phyloP scores from a whole-genome alignment of 2,329 filamentous ascomycete genomes.

The Endoconidiophora laricicola region DNA sequence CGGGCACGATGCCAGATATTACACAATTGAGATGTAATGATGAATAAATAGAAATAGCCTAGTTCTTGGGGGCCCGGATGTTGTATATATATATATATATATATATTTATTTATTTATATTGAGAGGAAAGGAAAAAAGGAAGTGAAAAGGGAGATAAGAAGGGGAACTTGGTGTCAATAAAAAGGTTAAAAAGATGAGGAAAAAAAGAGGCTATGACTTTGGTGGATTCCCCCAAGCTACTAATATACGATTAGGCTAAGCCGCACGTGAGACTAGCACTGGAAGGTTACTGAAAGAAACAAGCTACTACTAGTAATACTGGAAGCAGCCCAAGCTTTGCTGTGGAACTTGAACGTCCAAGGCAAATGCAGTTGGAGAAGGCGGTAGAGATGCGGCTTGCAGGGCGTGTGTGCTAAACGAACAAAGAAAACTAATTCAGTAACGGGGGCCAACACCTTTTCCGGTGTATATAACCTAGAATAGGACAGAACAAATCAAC shows the following conservation, averaged over 20 bases:
- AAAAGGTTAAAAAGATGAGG: not conserved
- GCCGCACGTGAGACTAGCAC: not conserved
- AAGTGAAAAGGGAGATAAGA: slow-evolving; percentile 5
- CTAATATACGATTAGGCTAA: not conserved
- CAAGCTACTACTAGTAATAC: too few species aligned
- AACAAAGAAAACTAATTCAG: too few species aligned
- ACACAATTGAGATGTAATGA: slow-evolving; percentile 4
- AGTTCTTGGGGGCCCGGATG: slow-evolving; percentile 1
- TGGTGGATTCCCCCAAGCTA: not conserved
- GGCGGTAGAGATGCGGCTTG: too few species aligned
- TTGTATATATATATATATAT: slow-evolving; percentile 11
- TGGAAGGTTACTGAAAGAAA: not conserved
- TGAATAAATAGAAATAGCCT: slow-evolving; percentile 3
- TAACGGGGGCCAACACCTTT: too few species aligned
- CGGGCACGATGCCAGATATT: slow-evolving; percentile 9
- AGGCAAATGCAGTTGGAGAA: too few species aligned
- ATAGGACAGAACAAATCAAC: too few species aligned
- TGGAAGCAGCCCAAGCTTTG: too few species aligned
- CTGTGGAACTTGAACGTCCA: too few species aligned
- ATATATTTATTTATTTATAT: not conserved
- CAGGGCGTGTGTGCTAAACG: too few species aligned
- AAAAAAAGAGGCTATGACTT: not conserved
- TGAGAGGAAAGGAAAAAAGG: slow-evolving; percentile 1
- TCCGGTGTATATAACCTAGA: too few species aligned
- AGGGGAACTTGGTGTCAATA: not conserved